Evolutionary conservation across 805 yeast genomes (phyloP), one percentile per base, ranked within the genome.

Genomic region (Candida railenensis): DNA sequence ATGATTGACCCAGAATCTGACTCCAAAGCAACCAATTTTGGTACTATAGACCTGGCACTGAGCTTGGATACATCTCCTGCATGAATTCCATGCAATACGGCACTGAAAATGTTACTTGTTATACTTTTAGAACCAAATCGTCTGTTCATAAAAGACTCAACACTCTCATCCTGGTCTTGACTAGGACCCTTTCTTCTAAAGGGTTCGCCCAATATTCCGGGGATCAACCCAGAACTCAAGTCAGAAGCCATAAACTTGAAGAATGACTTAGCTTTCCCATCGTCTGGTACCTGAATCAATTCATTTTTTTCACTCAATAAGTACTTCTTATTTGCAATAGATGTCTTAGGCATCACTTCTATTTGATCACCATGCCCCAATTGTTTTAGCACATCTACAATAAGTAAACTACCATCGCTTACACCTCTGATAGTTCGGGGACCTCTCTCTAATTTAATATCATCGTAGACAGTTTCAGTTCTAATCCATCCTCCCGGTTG

Each of bases 371-470:
- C 68, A 9, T 66, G 53, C 0, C 81, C 80, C 43, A 86, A 63
- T 30, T 76, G 69, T 22, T 53, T 56, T 47, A 88, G 58, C 2
- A 82, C 71, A 58, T 87, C 95, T 19, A 85, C 65, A 5, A 87
- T 78, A 21, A 88, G 56, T 25, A 85, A 66, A 0, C 90, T 81
- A 0, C 98, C 98, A 36, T 82, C 82, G 45, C 89, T 86, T 4
- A 80, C 80, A 0, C 96, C 96, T 49, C 97, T 70, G 38, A 94
- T 68, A 0, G 98, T 94, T 42, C 98, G 70, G 0, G 99, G 98
- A 0, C 98, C 99, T 51, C 84, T 85, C 56, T 94, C 98, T 25
- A 89, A 62, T 2, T 74, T 48, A 0, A 76, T 61, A 2, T 54
- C 52, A 4, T 56, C 53, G 22, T 55, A 55, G 58, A 70, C 41